Base-by-base conservation (phyloP, 1,139 yeast genomes). In the Suhomyces bribrorum region DNA sequence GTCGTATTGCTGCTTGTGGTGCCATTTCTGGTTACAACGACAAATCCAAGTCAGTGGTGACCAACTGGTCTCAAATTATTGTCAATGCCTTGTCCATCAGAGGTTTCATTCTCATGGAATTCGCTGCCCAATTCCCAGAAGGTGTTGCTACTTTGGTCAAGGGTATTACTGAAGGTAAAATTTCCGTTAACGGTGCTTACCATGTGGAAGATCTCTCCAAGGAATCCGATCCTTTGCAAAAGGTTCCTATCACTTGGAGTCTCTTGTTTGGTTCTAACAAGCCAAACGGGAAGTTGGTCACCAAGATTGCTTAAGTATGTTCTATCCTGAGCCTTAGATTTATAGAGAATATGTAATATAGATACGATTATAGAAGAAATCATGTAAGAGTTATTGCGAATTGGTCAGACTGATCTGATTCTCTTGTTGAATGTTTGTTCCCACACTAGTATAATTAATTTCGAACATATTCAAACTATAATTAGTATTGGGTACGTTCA, bases 41-140 rank as follows among this genome's bases (percentile, higher is more conserved):
- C 45, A 43, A 46, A 5, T 47, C 56, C 4, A 65, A 67, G 40
- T 41, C 56, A 18, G 56, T 44, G 0, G 62, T 76, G 37, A 56
- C 58, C 25, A 60, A 56, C 43, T 77, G 78, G 70, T 51, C 62
- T 12, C 53, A 62, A 28, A 70, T 79, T 36, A 66, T 76, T 40
- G 59, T 64, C 31, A 76, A 72, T 54, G 63, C 81, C 50, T 62
- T 79, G 44, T 63, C 61, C 1, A 67, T 78, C 27, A 60, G 60
- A 42, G 85, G 85, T 14, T 69, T 77, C 46, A 56, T 77, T 37
- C 68, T 76, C 18, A 38, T 56, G 24, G 79, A 77, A 48, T 64
- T 49, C 49, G 43, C 44, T 13, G 50, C 47, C 2, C 53, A 65
- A 31, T 66, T 62, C 50, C 61, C 62, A 4, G 61, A 61, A 40